Evolutionary conservation across 805 yeast species (phyloP).

Genomic region (Yarrowia keelungensis): DNA sequence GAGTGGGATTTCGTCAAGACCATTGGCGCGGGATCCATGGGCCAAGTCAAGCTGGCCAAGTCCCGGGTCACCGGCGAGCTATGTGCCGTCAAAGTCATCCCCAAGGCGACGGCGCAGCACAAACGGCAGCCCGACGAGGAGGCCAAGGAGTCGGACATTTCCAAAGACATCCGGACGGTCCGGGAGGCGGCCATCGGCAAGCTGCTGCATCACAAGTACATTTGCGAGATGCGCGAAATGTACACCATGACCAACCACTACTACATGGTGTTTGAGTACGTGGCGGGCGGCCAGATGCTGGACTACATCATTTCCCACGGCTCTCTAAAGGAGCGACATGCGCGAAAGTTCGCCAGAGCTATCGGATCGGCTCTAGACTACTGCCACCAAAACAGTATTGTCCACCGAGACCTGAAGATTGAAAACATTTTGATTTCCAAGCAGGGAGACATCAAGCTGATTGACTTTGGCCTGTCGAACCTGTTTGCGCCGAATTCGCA

Average conservation of each 20-base stretch:
- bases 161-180: slow-evolving; percentile 88
- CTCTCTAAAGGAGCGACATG: slow-evolving; percentile 88
- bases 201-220: slow-evolving; percentile 87
- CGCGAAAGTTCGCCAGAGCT: slow-evolving; percentile 92
- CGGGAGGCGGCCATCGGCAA: slow-evolving; percentile 96
- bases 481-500: slow-evolving; percentile 73
- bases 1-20: slow-evolving; percentile 97
- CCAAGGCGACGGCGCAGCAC: slow-evolving; percentile 77
- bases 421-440: slow-evolving; percentile 95
- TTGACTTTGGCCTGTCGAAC: slow-evolving; percentile 95
- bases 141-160: slow-evolving; percentile 61
- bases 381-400: slow-evolving; percentile 92
- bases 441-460: slow-evolving; percentile 91
- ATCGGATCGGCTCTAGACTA: slow-evolving; percentile 93
- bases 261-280: slow-evolving; percentile 95
- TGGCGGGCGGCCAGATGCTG: slow-evolving; percentile 96
- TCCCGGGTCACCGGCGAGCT: slow-evolving; percentile 77
- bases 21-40: slow-evolving; percentile 99
- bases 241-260: slow-evolving; percentile 96
- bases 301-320: slow-evolving; percentile 98
- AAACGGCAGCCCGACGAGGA: slow-evolving; percentile 61
- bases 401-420: slow-evolving; percentile 94
- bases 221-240: slow-evolving; percentile 90
- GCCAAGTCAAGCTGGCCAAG: slow-evolving; percentile 93
- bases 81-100: slow-evolving; percentile 89